Percentiles rank a stretch among this genome's conserved stretches.
Conservation (phyloP, 305 asterid species). For the Euphrasia arctica region DNA sequence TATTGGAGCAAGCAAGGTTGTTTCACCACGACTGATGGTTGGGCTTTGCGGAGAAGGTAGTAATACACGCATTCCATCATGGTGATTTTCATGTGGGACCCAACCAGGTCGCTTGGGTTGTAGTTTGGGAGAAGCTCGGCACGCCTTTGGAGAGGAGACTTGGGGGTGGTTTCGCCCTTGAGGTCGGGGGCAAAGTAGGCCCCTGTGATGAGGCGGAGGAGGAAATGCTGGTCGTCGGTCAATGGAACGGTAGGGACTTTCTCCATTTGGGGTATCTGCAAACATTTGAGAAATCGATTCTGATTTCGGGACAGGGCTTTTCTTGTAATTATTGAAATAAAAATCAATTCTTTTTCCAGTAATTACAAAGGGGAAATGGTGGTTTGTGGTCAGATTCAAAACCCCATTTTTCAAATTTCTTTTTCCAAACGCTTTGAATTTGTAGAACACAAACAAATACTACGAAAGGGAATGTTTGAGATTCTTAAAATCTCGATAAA, state of each 20-base stretch:
- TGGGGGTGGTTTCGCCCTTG: slow-evolving; percentile 33
- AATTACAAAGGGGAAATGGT: no score
- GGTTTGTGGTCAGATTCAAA: no score
- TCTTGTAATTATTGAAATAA: no score
- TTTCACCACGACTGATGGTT: slow-evolving; percentile 36
- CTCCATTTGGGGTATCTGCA: slow-evolving; percentile 24
- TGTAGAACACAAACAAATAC: no score
- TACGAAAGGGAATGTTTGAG: no score
- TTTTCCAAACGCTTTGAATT: no score
- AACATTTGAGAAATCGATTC: no score
- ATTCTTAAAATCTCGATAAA: no score
- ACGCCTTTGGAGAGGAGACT: slow-evolving; percentile 48
- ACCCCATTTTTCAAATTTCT: no score
- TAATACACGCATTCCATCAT: slow-evolving; percentile 58
- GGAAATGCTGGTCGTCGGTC: slow-evolving; percentile 62
- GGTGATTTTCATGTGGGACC: slow-evolving; percentile 37
- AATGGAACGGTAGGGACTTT: slow-evolving; percentile 16
- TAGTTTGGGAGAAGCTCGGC: slow-evolving; percentile 42
- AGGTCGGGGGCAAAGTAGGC: slow-evolving; percentile 64
- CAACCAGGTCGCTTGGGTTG: slow-evolving; percentile 39
- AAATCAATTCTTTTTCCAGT: no score
- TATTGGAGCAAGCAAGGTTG: slow-evolving; percentile 41
- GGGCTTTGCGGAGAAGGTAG: slow-evolving; percentile 53
- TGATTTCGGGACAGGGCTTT: no score
- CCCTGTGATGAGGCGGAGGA: slow-evolving; percentile 54